These are phyloP conservation scores for Ceriops zippeliana DNA, from an alignment of 345 rosid genomes.

Conservation along the genomic window DNA sequence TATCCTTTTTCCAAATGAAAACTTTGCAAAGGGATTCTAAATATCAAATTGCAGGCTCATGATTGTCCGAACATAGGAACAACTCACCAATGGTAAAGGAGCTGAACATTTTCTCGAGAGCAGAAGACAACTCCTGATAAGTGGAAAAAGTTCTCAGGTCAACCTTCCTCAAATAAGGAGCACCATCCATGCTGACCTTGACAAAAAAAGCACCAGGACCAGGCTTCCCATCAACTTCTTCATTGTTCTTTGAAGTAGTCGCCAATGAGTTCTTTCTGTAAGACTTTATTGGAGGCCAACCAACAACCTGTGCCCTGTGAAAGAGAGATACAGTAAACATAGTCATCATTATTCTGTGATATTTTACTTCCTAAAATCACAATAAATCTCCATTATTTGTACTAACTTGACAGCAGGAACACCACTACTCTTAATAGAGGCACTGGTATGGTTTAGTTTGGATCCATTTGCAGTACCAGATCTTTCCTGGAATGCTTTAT, in stretches of 20 bases:
- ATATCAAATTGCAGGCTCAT: not conserved
- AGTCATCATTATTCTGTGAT: not conserved
- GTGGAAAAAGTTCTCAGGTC: constrained; percentile 65
- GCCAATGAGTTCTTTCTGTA: constrained; percentile 75
- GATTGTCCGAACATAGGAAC: constrained; percentile 13
- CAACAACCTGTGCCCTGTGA: constrained; percentile 86
- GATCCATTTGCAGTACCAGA: constrained; percentile 24
- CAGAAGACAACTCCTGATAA: constrained; percentile 70
- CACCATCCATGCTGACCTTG: constrained; percentile 97
- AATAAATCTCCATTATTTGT: not conserved
- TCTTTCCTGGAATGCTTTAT: constrained; percentile 37
- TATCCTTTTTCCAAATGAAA: not conserved
- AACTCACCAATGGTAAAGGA: constrained; percentile 79
- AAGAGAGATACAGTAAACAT: constrained; percentile 7
- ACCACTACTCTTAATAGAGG: constrained; percentile 42
- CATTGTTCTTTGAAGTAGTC: constrained; percentile 62
- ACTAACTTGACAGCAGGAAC: constrained; percentile 82
- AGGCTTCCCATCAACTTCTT: constrained; percentile 86
- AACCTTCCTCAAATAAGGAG: constrained; percentile 87
- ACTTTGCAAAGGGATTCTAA: not conserved
- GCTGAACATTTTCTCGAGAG: constrained; percentile 93
- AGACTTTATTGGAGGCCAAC: constrained; percentile 93
- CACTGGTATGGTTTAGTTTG: constrained; percentile 26
- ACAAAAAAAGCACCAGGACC: constrained; percentile 66
- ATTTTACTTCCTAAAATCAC: not conserved